Evolutionary conservation across 345 rosid genomes (phyloP).

Genomic region (Acer yangbiense): DNA sequence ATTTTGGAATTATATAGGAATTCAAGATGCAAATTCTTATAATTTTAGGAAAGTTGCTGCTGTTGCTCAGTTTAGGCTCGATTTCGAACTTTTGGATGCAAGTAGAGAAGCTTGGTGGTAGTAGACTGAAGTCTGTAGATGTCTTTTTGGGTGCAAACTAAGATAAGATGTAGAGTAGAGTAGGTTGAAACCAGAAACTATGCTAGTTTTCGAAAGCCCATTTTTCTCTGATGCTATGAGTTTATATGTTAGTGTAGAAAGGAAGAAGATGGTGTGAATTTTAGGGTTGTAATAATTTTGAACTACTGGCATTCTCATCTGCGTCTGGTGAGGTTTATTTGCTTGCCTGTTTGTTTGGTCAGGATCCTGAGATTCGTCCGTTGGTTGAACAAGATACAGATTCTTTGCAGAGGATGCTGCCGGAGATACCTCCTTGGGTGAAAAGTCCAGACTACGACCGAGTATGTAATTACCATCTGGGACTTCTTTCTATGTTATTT

Average conservation of each 20-base stretch:
- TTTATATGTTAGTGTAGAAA: neutral
- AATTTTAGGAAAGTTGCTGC: neutral
- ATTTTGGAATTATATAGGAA: neutral
- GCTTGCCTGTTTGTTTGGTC: slow-evolving; percentile 18
- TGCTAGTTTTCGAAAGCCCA: neutral
- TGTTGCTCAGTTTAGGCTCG: neutral
- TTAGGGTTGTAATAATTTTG: neutral
- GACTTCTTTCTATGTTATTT: slow-evolving; percentile 13
- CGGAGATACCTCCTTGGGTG: slow-evolving; percentile 95
- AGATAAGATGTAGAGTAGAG: neutral
- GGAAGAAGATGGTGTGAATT: neutral
- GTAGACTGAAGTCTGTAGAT: neutral
- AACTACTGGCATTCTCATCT: neutral
- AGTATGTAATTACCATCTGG: slow-evolving; percentile 46
- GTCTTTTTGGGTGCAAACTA: neutral
- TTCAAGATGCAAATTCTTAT: neutral
- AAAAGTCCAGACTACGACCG: slow-evolving; percentile 93
- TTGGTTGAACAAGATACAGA: slow-evolving; percentile 76
- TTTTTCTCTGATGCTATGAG: neutral
- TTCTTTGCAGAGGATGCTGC: slow-evolving; percentile 76
- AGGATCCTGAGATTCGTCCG: slow-evolving; percentile 78
- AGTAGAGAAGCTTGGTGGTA: neutral
- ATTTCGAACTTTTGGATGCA: neutral
- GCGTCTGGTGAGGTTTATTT: slow-evolving; percentile 1
- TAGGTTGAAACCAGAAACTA: neutral